These are phyloP conservation scores for Phialocephala subalpina DNA, from an alignment of 2,329 filamentous ascomycete species.

Conservation along the genomic window DNA sequence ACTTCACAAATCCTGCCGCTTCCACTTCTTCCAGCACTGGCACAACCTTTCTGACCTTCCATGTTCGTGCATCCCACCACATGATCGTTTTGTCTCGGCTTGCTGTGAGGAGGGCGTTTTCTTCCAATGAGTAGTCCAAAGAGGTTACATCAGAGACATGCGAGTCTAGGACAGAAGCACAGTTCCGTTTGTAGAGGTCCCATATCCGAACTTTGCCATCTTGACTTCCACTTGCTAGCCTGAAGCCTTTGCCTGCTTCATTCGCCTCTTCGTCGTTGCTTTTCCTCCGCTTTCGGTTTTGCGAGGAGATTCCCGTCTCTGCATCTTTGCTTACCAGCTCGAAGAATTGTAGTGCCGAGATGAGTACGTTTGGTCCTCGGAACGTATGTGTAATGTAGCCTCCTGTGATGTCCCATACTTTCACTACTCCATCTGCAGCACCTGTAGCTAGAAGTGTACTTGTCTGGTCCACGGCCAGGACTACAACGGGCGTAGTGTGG, in stretches of 20 bases:
- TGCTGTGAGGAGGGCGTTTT: slow-evolving; percentile 81
- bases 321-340: slow-evolving; percentile 65
- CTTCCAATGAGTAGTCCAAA: slow-evolving; percentile 79
- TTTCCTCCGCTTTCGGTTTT: slow-evolving; percentile 55
- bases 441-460: slow-evolving; percentile 92
- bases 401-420: slow-evolving; percentile 93
- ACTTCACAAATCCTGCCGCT: slow-evolving; percentile 78
- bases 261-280: slow-evolving; percentile 51
- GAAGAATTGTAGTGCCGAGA: slow-evolving; percentile 93
- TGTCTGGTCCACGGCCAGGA: slow-evolving; percentile 83
- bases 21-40: slow-evolving; percentile 89
- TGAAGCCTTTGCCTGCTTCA: slow-evolving; percentile 67
- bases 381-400: slow-evolving; percentile 96
- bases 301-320: slow-evolving; percentile 44
- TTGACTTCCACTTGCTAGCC: slow-evolving; percentile 90
- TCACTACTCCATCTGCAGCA: slow-evolving; percentile 90
- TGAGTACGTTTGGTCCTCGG: slow-evolving; percentile 87
- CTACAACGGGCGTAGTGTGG: slow-evolving; percentile 88
- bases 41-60: slow-evolving; percentile 82
- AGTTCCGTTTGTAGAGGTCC: slow-evolving; percentile 86
- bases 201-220: slow-evolving; percentile 93
- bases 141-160: slow-evolving; percentile 95
- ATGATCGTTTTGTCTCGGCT: slow-evolving; percentile 94
- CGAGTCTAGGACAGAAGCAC: slow-evolving; percentile 82
- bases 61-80: slow-evolving; percentile 86